Base-by-base conservation (phyloP, 306 rosid species). In the Quercus cerris region DNA sequence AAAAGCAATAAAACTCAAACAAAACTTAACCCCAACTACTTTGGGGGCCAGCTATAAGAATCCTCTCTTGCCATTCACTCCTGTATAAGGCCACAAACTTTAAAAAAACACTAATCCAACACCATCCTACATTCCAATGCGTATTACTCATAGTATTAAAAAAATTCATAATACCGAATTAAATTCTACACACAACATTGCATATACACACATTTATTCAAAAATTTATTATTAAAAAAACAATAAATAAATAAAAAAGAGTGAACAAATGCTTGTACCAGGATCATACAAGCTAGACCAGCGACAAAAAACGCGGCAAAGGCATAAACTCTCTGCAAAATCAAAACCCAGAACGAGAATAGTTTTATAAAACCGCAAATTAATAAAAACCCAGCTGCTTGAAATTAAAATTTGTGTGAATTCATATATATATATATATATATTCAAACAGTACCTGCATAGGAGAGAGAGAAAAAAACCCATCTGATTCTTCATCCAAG, bases 271-370 rank as follows among this genome's bases (percentile, higher is more conserved):
- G 56, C 66, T 71, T 93, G 84, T 86, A 95, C 99, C 99, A 95
- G 77, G 52, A 95, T 33, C 99, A 90, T 95, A 74, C 84, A 85
- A 73, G 70, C 87, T 75, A 91, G 82, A 67, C 99, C 99, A 77
- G 87, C 93, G 31, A 90, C 6, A 80, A 89, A 86, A 71, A 87
- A 93, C 66, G 88, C 92, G 77, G 96, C 91, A 77, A 95, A 95
- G 9, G 84, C 99, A 71, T 93, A 95, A 71, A 93, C 25, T 88
- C 99, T 91, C 99, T 95, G 93, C 61, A 74, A 38, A 81, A 70
- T 84, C 76, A 82, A 87, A 78, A 82, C 52, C 86, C 84, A 82
- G 68, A 46, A 73, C 13, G 18, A 28, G 19, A 61, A 58, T 71
- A 86, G 57, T 76, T 66, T 75, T 76, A 78, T 73, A 20, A 64